A percentile compares a stretch with the other conserved stretches of the same genome.
Evolutionary conservation across 306 rosid species (phyloP).

Genomic region (Citrullus amarus): DNA sequence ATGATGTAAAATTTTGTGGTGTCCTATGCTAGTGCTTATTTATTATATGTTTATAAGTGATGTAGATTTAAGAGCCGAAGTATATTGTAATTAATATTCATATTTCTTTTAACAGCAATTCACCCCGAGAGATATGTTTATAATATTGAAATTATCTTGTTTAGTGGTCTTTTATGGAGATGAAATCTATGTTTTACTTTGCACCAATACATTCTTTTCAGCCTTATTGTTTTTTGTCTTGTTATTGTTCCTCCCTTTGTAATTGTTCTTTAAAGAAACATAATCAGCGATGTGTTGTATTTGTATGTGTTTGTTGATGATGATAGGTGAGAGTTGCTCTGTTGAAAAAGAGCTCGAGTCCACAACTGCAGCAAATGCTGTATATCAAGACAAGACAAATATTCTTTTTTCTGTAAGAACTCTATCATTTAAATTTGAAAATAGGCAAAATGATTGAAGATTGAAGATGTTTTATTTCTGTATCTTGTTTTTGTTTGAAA

Average conservation of each 20-base stretch:
- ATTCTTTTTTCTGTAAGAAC: constrained; percentile 75
- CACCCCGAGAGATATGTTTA: neutral
- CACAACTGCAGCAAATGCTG: constrained; percentile 67
- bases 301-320: constrained; percentile 8
- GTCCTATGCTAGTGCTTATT: neutral
- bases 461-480: neutral
- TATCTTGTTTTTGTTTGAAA: neutral
- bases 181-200: neutral
- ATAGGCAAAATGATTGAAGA: neutral
- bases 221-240: neutral
- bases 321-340: constrained; percentile 90
- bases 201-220: neutral
- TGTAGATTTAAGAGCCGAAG: neutral
- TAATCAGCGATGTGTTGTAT: neutral
- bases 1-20: too few species aligned
- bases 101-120: neutral
- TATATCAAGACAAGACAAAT: constrained; percentile 96
- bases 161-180: neutral
- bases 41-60: neutral
- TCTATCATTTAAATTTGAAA: constrained; percentile 13
- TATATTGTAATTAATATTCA: neutral
- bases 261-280: neutral
- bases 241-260: neutral
- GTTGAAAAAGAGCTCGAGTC: constrained; percentile 80
- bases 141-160: neutral